phyloP scores from a whole-genome alignment of 169 alveolate species.

The Cryptosporidium viatorum region DNA sequence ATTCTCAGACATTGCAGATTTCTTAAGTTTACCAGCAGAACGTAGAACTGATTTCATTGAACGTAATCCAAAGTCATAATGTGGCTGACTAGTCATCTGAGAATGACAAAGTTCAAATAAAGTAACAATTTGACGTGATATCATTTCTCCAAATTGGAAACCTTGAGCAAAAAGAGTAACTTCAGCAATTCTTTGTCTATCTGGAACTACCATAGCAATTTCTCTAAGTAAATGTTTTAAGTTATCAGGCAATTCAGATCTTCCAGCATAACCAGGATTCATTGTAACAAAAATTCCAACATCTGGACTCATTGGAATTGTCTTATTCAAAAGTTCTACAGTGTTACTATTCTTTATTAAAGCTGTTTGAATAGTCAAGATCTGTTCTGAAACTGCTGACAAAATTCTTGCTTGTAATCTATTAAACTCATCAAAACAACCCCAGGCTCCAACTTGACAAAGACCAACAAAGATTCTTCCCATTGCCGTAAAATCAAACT shows the following conservation, averaged over 20 bases:
- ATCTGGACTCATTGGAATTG: conserved; percentile 90
- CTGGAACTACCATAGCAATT: conserved; percentile 93
- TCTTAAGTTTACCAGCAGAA: conserved; percentile 91
- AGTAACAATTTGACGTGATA: conserved; percentile 94
- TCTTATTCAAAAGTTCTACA: conserved; percentile 86
- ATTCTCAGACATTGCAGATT: conserved; percentile 24
- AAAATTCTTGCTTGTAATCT: conserved; percentile 96
- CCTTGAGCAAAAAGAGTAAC: conserved; percentile 96
- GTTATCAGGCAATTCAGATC: conserved; percentile 97
- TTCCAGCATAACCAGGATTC: conserved; percentile 99
- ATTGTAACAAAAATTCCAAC: conserved; percentile 97
- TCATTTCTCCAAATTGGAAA: conserved; percentile 92
- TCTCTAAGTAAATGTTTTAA: conserved; percentile 93
- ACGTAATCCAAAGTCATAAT: conserved; percentile 98
- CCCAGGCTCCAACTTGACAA: conserved; percentile 99
- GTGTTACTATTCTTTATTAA: conserved; percentile 86
- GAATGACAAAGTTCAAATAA: conserved; percentile 94
- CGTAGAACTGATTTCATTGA: conserved; percentile 95
- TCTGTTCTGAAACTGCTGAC: conserved; percentile 96
- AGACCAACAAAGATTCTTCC: conserved; percentile 95
- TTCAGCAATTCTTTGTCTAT: conserved; percentile 91
- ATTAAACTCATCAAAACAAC: conserved; percentile 99
- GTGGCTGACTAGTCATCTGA: conserved; percentile 94
- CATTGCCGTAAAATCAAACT: conserved; percentile 97
- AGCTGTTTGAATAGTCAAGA: conserved; percentile 92